Evolutionary conservation across 768 basidiomycete species (phyloP).

Genomic region (Piloderma croceum): DNA sequence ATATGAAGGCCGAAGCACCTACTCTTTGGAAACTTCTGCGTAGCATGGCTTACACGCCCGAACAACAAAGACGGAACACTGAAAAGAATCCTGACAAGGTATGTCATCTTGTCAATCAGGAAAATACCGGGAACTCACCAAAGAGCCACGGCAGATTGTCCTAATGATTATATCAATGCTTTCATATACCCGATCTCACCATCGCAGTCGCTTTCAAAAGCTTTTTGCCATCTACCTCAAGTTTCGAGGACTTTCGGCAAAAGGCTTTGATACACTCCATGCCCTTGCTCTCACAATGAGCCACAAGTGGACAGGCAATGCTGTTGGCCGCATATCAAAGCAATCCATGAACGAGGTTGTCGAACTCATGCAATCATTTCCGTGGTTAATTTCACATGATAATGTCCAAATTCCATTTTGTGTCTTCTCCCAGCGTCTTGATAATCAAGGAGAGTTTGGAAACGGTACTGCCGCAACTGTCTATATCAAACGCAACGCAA

Average conservation of each 20-base stretch:
- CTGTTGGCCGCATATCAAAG: conserved; percentile 22
- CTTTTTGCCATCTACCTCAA: conserved; percentile 32
- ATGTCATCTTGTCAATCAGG: background rate
- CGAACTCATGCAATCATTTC: conserved; percentile 16
- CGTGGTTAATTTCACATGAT: conserved; percentile 32
- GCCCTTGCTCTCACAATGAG: conserved; percentile 35
- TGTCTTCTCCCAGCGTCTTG: conserved; percentile 31
- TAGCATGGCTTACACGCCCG: conserved; percentile 5
- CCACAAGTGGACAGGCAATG: conserved; percentile 30
- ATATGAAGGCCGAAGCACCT: conserved; percentile 9
- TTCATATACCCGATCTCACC: conserved; percentile 24
- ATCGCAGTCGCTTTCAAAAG: conserved; percentile 23
- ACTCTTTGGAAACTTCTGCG: conserved; percentile 13
- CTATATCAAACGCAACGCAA: conserved; percentile 24
- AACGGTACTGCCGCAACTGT: conserved; percentile 31
- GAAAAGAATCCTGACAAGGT: conserved; percentile 21
- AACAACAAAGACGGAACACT: conserved; percentile 10
- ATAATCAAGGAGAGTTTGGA: conserved; percentile 32
- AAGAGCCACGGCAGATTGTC: conserved; percentile 15
- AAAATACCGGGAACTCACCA: background rate
- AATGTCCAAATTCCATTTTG: conserved; percentile 33
- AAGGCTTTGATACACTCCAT: conserved; percentile 33
- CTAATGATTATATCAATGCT: conserved; percentile 22
- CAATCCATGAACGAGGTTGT: conserved; percentile 21
- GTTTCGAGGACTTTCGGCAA: conserved; percentile 31